phyloP scores from a whole-genome alignment of 2,329 filamentous ascomycete genomes.

The Botryotinia narcissicola region DNA sequence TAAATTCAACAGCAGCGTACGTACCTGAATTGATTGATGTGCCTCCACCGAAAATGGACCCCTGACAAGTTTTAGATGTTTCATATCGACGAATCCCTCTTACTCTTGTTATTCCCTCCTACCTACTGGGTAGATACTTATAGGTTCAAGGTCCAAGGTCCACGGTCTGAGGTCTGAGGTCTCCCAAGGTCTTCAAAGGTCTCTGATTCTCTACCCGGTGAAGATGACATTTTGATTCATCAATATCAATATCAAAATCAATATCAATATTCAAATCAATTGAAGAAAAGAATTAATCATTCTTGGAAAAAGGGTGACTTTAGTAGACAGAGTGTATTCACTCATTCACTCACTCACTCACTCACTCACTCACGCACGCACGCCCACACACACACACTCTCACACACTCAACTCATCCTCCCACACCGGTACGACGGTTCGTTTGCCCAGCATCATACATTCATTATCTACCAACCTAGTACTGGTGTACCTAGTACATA shows the following conservation, averaged over 20 bases:
- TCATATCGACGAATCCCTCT: conserved; percentile 4
- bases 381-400: too few species aligned
- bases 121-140: not conserved
- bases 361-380: not conserved
- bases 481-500: too few species aligned
- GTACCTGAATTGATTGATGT: conserved; percentile 1
- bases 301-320: too few species aligned
- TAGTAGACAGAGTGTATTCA: not conserved
- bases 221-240: conserved; percentile 16
- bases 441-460: not conserved
- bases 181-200: not conserved
- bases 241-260: not conserved
- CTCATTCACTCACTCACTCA: too few species aligned
- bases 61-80: conserved; percentile 8
- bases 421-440: not conserved
- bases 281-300: not conserved
- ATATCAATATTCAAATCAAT: not conserved
- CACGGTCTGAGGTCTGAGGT: not conserved
- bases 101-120: not conserved
- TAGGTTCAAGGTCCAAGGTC: not conserved
- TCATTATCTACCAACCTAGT: not conserved
- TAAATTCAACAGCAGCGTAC: not conserved
- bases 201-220: not conserved
- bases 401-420: too few species aligned
- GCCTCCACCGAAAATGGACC: conserved; percentile 1